Evolutionary conservation across 768 basidiomycete species (phyloP).

Genomic region (Postia placenta): DNA sequence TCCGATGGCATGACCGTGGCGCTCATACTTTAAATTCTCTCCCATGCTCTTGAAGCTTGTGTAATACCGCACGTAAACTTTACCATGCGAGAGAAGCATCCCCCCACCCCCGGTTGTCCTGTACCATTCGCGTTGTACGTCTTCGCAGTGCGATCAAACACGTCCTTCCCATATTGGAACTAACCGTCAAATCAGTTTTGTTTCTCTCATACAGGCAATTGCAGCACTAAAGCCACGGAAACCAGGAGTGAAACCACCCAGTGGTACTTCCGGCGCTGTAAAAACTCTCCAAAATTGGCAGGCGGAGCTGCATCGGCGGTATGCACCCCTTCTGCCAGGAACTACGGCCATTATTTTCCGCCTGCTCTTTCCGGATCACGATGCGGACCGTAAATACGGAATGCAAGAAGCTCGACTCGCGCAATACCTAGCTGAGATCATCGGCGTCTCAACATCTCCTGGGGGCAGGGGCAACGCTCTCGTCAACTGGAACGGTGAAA

Average conservation of each 20-base stretch:
- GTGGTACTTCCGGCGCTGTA: background rate
- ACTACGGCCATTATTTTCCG: conserved; percentile 61
- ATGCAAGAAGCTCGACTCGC: conserved; percentile 64
- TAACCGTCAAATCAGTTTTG: conserved; percentile 6
- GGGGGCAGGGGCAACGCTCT: conserved; percentile 20
- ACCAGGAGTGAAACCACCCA: background rate
- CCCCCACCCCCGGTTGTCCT: background rate
- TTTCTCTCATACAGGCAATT: conserved; percentile 12
- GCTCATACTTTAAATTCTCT: too few relatives aligned
- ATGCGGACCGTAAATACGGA: conserved; percentile 61
- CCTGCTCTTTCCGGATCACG: conserved; percentile 83
- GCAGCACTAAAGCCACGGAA: conserved; percentile 9
- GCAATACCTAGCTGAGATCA: conserved; percentile 41
- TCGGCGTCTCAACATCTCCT: conserved; percentile 22
- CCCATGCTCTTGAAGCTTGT: too few relatives aligned
- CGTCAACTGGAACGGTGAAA: conserved; percentile 34
- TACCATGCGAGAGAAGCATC: background rate
- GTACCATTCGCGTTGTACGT: conserved; percentile 3
- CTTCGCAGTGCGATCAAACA: background rate
- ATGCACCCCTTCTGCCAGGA: conserved; percentile 21
- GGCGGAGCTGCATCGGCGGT: conserved; percentile 9
- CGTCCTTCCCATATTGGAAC: background rate
- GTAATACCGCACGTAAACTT: too few relatives aligned
- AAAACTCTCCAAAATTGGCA: conserved; percentile 18
- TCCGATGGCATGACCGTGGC: too few relatives aligned